These are phyloP conservation scores for Lentinus brumalis DNA, from an alignment of 768 basidiomycete species.

Conservation along the genomic window DNA sequence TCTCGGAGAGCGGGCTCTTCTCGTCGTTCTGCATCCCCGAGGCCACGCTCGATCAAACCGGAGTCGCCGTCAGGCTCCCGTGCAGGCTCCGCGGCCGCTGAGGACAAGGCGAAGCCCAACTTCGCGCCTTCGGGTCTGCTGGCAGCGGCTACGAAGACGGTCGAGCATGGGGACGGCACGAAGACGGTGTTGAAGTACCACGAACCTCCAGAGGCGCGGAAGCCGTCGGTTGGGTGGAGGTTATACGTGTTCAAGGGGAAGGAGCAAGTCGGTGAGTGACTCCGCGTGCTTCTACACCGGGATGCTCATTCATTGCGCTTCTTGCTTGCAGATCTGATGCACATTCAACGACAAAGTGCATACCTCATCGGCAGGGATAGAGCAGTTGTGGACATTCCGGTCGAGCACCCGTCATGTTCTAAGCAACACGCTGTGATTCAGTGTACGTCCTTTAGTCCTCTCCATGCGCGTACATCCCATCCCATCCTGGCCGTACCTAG, in stretches of 20 bases:
- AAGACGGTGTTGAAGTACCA: conserved; percentile 93
- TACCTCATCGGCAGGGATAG: conserved; percentile 93
- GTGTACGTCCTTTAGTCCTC: conserved; percentile 49
- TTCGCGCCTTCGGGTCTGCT: conserved; percentile 87
- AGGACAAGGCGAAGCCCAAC: conserved; percentile 82
- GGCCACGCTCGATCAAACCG: conserved; percentile 31
- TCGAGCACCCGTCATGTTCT: conserved; percentile 96
- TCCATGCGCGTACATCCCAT: background rate
- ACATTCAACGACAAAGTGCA: conserved; percentile 92
- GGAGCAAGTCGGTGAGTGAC: conserved; percentile 82
- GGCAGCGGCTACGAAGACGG: conserved; percentile 95
- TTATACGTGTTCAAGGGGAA: conserved; percentile 96
- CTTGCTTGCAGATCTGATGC: conserved; percentile 68
- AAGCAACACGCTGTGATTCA: conserved; percentile 99
- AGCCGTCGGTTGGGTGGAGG: conserved; percentile 88
- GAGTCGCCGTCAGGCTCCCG: conserved; percentile 27
- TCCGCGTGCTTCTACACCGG: background rate
- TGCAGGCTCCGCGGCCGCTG: conserved; percentile 47
- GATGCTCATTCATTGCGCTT: background rate
- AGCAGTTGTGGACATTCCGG: conserved; percentile 79
- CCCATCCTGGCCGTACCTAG: conserved; percentile 36
- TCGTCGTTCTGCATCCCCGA: conserved; percentile 68
- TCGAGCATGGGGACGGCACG: conserved; percentile 72
- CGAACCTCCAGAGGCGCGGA: conserved; percentile 96
- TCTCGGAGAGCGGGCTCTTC: conserved; percentile 33